Evolutionary conservation across 108 stramenopile species (phyloP), one percentile per base, ranked within the genome.

Genomic region (Aurantiochytrium sp.): DNA sequence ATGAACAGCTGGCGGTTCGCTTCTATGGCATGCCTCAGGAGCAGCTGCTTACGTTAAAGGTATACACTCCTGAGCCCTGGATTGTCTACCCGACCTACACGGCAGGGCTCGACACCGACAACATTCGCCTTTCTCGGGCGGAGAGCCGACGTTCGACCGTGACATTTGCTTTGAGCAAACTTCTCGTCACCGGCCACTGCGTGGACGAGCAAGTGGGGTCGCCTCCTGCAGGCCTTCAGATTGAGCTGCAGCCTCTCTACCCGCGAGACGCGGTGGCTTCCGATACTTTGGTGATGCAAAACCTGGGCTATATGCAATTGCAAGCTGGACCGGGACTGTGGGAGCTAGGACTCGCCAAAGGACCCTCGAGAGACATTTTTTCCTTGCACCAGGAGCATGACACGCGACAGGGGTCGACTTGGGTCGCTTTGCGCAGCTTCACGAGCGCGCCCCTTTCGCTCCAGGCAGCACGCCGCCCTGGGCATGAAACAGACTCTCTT

Each of bases 251-350:
- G 53, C 21, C 43, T 43, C 42, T n/a, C 5, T 19, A 28, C 0
- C 72, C 19, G 23, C 59, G 28, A 59, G 73, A 5, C 71, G 69
- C 55, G 58, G 88, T 53, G 53, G 59, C 5, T 53, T 94, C 97
- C 4, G 99, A 98, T 72, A 99, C 99, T 47, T 72, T 99, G 4
- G 98, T 98, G 1, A 99, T 99, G 99, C 96, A 97, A 72, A 99
- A 96, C 89, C 95, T 95, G 25, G 99, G 98, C 29, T 99, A 99
- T 92, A 99, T 97, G 94, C 98, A 99, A 89, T 93, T 99, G 5
- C 95, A 97, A 59, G 97, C 97, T 5, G 94, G 95, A 35, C 98
- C 98, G 2, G 98, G 98, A n/a, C 91, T 97, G 55, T 97, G 96
- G 96, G 88, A 94, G 47, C 89, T 98, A 35, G 89, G 89, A 3